phyloP scores from a whole-genome alignment of 768 basidiomycete genomes.

The Russula brevipes region DNA sequence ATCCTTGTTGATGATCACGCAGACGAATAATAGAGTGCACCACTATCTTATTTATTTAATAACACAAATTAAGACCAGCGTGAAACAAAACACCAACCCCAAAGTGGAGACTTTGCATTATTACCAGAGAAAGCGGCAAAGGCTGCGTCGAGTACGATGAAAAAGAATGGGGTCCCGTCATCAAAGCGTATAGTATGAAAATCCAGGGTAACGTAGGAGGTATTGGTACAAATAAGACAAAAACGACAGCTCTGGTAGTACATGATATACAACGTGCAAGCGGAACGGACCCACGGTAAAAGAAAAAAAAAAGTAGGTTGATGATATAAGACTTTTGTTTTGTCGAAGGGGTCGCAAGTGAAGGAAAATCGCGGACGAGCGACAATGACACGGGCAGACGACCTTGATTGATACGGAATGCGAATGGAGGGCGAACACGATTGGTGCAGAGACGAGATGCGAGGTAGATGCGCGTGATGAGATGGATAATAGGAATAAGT shows the following conservation, averaged over 20 bases:
- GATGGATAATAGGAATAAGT: conserved; percentile 26
- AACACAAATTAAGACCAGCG: conserved; percentile 5
- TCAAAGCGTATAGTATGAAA: conserved; percentile 18
- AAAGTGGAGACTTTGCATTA: conserved; percentile 11
- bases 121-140: conserved; percentile 13
- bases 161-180: conserved; percentile 1
- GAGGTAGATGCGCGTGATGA: conserved; percentile 24
- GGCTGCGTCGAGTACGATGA: background rate
- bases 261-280: conserved; percentile 22
- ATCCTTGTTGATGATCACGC: background rate
- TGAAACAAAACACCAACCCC: conserved; percentile 8
- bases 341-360: conserved; percentile 10
- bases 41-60: background rate
- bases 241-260: conserved; percentile 18
- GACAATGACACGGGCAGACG: conserved; percentile 20
- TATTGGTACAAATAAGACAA: conserved; percentile 23
- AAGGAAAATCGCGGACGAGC: conserved; percentile 17
- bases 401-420: conserved; percentile 9
- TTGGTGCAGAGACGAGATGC: conserved; percentile 20
- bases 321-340: conserved; percentile 20
- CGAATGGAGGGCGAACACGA: conserved; percentile 8
- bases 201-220: conserved; percentile 24
- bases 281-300: conserved; percentile 8
- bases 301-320: conserved; percentile 4
- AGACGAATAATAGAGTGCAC: background rate